Base-by-base conservation (phyloP, 2,329 filamentous ascomycete species). In the Venturia asperata region DNA sequence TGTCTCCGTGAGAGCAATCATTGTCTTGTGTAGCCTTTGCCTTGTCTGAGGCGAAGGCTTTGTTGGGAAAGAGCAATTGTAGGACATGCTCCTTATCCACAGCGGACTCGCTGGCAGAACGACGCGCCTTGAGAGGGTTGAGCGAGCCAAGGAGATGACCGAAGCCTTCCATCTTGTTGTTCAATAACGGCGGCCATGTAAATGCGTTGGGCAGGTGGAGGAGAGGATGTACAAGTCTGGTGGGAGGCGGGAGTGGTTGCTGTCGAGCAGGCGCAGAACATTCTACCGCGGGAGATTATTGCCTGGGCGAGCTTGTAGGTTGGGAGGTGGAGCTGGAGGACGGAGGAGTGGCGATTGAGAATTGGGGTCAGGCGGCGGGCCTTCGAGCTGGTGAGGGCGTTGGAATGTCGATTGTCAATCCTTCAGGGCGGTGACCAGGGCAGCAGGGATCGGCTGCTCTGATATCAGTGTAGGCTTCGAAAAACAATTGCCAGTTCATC, bases 1-100 rank as follows among this genome's bases (percentile, higher is more conserved):
- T 76, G 67, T 76, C 75, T 63, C 68, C 13, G 24, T 63, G 37
- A 19, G 27, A 21, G 30, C 41, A 45, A n/a, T 62, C 41, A 41
- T 56, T n/a, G 61, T 62, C 56, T 30, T 30, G 39, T 34, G 63
- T 17, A 4, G 41, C 21, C 11, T 47, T 56, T 9, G 37, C 5
- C 24, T 47, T 47, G 13, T 39, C 52, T 5, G 41, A 13, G 49
- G n/a, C 4, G 21, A 43, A n/a, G 4, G 43, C 13, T 11, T 27
- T 43, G 39, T 62, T 42, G 60, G 60, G 60, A 43, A 42, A 43
- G 37, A 47, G 39, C n/a, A 62, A 21, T 58, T 58, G 52, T 58
- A 58, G 11, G 6, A 37, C 30, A 37, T 58, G 52, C 1, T 34
- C 27, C 52, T 19, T 58, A 10, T 58, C 52, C 6, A 58, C 52